phyloP scores from a whole-genome alignment of 805 yeast genomes.

The Cyberlindnera saturnus region DNA sequence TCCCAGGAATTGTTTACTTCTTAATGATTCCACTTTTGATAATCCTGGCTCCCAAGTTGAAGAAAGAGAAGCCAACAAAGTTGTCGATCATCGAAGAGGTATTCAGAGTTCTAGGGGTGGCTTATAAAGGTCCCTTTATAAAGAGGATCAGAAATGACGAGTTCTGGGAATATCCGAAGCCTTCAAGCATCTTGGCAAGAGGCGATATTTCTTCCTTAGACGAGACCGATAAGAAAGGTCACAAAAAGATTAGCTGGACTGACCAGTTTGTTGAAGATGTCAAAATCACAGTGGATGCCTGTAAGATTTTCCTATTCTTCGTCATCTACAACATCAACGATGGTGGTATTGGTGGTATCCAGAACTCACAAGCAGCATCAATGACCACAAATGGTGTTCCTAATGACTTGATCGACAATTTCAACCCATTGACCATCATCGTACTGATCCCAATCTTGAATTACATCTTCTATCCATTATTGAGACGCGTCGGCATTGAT shows the following conservation, averaged over 20 bases:
- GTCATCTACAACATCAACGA: conserved; percentile 72
- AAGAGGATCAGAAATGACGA: conserved; percentile 32
- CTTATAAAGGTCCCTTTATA: conserved; percentile 37
- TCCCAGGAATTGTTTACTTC: conserved; percentile 57
- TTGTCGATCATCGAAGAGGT: conserved; percentile 39
- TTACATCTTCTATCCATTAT: conserved; percentile 46
- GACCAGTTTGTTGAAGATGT: conserved; percentile 74
- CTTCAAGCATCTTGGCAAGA: conserved; percentile 42
- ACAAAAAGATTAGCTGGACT: conserved; percentile 40
- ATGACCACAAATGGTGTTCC: conserved; percentile 75
- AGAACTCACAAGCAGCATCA: conserved; percentile 51
- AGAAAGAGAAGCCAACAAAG: conserved; percentile 23
- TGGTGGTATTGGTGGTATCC: conserved; percentile 49
- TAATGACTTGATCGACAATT: conserved; percentile 71
- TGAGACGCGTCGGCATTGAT: conserved; percentile 41
- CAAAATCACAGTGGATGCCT: conserved; percentile 55
- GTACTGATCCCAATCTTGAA: conserved; percentile 73
- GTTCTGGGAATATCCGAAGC: conserved; percentile 55
- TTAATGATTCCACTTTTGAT: conserved; percentile 44
- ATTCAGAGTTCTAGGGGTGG: conserved; percentile 33
- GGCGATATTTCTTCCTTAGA: conserved; percentile 24
- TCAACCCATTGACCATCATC: conserved; percentile 71
- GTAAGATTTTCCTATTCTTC: conserved; percentile 65
- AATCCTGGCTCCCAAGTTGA: conserved; percentile 22
- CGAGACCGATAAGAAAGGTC: conserved; percentile 18